Base-by-base conservation (phyloP, 1,139 yeast genomes). In the Petasospora rhodanensis region DNA sequence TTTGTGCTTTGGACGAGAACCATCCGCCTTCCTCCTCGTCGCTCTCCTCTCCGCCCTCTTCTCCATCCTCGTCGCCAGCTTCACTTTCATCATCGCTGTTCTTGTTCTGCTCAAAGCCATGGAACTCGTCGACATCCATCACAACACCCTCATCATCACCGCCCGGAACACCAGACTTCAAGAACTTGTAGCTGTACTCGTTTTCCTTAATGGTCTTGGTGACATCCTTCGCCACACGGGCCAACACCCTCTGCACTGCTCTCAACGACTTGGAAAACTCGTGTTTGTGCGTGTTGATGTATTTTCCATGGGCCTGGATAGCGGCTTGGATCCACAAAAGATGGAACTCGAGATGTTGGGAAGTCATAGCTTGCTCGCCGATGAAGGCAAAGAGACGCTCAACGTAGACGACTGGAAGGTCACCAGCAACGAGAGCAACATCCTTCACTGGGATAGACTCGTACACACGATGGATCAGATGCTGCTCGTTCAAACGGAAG, bases 261-360 rank as follows among this genome's bases (percentile, higher is more conserved):
- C 93, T 75, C 49, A 87, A 59, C 0, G 84, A 70, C 36, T 79
- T 72, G 6, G 77, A 68, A 50, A 80, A 85, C 39, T 77, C 73
- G 45, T 73, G 79, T 52, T 76, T 79, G 50, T 81, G 70, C 8
- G 59, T 58, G 34, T 74, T 68, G 37, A 93, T 81, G 55, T 74
- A 81, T 38, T 72, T 69, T 9, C 99, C 98, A 55, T 89, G 97
- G 14, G 70, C 60, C 4, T 79, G 67, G 26, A 91, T 59, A 7
- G 87, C 51, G 14, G 70, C 65, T 47, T 78, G 76, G 27, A 89
- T 69, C 98, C 98, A 91, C 11, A 82, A 49, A 44, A 91, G 59
- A 47, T 80, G 78, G 62, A 78, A 87, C 59, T 93, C 97, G 24
- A 89, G 59, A 56, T 91, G 98, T 16, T 78, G 86, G 9, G 89